Evolutionary conservation across 768 basidiomycete genomes (phyloP), one percentile per base, ranked within the genome.

Genomic region (Phaeotremella skinneri): DNA sequence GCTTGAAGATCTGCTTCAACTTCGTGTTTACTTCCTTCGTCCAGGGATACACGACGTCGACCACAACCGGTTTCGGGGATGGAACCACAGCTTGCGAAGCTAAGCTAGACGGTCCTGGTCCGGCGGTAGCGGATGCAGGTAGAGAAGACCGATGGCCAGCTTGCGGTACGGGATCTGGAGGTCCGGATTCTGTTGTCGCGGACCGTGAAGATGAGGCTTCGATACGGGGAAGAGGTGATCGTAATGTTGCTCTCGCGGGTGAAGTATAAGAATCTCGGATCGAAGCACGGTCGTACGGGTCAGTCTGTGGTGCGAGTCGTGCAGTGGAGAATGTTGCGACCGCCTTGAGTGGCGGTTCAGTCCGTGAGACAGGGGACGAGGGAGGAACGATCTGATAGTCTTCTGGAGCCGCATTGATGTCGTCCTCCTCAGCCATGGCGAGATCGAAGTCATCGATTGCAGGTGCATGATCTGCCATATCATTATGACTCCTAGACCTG

Each of bases 1-100:
- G 80, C 4, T 79, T 79, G 76, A 97, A 98, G 0, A 83, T 80
- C 6, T 76, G 65, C 48, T 78, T 80, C 7, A 92, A 80, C 13
- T 82, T 82, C 23, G 76, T 76, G 61, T 79, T 77, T 50, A 88
- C 79, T 70, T 90, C 88, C 47, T 71, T 70, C 5, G 62, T 69
- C 77, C 77, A 78, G 0, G 75, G 68, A 56, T 75, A 61, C n/a
- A 49, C 60, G 26, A 63, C 55, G 9, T 68, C 68, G 2, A 61
- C 25, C 32, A 66, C 49, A n/a, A 63, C 34, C 14, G 62, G n/a
- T 31, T 54, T 61, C 49, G 53, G 39, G n/a, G 34, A 27, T 16
- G 25, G 34, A 20, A 55, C 21, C 20, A 26, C 48, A 25, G 51
- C 14, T 39, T 30, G 34, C 21, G 52, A 11, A 9, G 60, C 56